Percentiles rank a stretch among this genome's conserved stretches.
phyloP scores from a whole-genome alignment of 306 rosid genomes.

The Vicia sativa region DNA sequence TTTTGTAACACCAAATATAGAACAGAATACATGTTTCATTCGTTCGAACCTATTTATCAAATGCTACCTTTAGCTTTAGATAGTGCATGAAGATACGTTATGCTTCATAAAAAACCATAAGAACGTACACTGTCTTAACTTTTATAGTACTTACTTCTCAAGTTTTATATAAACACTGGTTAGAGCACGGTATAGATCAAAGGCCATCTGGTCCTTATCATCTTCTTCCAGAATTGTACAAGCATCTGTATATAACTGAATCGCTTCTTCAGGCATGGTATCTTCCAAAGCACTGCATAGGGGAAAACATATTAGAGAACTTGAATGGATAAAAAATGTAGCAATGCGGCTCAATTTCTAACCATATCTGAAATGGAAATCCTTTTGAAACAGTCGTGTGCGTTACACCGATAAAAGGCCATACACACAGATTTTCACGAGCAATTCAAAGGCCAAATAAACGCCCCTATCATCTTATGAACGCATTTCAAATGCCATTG shows the following conservation, averaged over 20 bases:
- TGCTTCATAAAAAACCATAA: slow-evolving; percentile 17
- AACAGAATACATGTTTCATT: background rate
- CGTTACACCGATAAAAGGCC: slow-evolving; percentile 7
- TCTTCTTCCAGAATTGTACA: slow-evolving; percentile 89
- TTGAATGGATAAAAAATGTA: too few species aligned
- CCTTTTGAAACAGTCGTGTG: slow-evolving; percentile 6
- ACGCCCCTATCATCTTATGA: too few species aligned
- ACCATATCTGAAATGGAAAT: slow-evolving; percentile 27
- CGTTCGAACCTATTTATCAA: background rate
- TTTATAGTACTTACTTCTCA: slow-evolving; percentile 73
- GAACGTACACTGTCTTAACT: slow-evolving; percentile 8
- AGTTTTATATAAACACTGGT: slow-evolving; percentile 69
- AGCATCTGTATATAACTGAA: slow-evolving; percentile 85
- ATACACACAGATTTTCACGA: slow-evolving; percentile 1
- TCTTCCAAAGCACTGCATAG: slow-evolving; percentile 82
- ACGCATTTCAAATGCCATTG: too few species aligned
- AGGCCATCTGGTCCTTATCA: slow-evolving; percentile 92
- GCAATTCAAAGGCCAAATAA: too few species aligned
- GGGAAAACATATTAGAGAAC: too few species aligned
- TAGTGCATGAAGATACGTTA: background rate
- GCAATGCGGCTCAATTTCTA: slow-evolving; percentile 7
- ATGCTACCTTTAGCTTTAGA: background rate
- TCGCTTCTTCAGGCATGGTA: slow-evolving; percentile 76
- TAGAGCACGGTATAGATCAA: slow-evolving; percentile 88
- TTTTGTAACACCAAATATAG: background rate